Evolutionary conservation across 805 yeast genomes (phyloP), one percentile per base, ranked within the genome.

Genomic region (Cyberlindnera mississippiensis): DNA sequence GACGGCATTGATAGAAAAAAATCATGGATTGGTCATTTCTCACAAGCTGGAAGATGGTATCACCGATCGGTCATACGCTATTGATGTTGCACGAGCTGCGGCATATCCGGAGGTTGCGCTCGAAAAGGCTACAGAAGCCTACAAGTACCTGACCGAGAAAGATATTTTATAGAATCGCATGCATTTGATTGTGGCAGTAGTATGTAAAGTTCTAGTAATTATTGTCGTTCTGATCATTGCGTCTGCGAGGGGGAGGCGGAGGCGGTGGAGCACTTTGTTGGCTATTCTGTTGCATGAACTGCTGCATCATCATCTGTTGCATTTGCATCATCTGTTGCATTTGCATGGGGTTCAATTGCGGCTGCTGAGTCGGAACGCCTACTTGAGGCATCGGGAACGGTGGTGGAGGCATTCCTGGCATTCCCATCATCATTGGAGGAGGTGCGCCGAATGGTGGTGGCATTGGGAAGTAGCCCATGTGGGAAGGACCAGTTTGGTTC

Each of bases 81-180:
- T 93, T 35, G 95, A 93, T 59, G 98, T 93, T 28, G 98, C 98
- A 0, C 96, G 89, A 62, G 77, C 86, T 19, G 98, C 91, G 8
- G 84, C 87, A 48, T 93, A 91, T 61, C 98, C 99, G 1, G 65
- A 68, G 14, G 13, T 33, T 18, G 44, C 45, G 3, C 38, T 48
- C 13, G 29, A 42, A 19, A 48, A 40, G 34, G 51, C 51, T 5
- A 27, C 33, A 5, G 29, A 34, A 4, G 51, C 45, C 12, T 37
- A 44, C 28, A 35, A 35, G 17, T 37, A 29, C 32, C 42, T 48
- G 14, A 28, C 32, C 2, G 29, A 35, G 7, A 38, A 29, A 7
- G 41, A 38, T 8, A 47, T 47, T 11, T 27, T 47, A 18, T 43
- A 34, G 40, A 7, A 9, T 12, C 6, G 9, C 34, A 11, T 20